phyloP scores from a whole-genome alignment of 805 yeast species.

The Tetrapisispora iriomotensis region DNA sequence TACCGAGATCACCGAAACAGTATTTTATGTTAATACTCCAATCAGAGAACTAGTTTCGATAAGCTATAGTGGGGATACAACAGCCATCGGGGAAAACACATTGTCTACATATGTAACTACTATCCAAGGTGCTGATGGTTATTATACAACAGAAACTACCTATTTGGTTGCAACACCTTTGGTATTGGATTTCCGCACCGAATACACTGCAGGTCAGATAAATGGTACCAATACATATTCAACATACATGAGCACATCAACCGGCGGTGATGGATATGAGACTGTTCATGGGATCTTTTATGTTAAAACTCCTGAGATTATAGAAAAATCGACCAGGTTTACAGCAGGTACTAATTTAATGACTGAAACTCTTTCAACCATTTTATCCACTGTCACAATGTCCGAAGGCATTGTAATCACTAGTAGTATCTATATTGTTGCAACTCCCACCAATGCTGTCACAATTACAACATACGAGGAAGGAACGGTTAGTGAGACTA shows the following conservation, averaged over 20 bases:
- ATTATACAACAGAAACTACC: not conserved
- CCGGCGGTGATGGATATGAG: not conserved
- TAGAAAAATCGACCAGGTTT: not conserved
- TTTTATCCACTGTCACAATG: not conserved
- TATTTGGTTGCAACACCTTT: not conserved
- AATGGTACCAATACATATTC: not conserved
- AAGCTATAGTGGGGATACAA: not conserved
- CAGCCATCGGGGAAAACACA: too few relatives aligned
- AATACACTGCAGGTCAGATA: not conserved
- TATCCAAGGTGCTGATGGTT: not conserved
- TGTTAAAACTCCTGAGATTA: not conserved
- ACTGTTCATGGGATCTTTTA: not conserved
- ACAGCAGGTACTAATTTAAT: not conserved
- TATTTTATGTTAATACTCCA: not conserved
- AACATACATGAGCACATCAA: not conserved
- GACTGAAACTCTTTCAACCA: not conserved
- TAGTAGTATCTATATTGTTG: not conserved
- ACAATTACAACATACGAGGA: not conserved
- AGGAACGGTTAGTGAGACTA: not conserved
- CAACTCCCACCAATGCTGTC: not conserved
- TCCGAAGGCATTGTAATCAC: not conserved
- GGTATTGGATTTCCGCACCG: not conserved
- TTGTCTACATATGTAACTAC: not conserved
- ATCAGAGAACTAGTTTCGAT: not conserved
- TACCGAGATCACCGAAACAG: not conserved